A percentile compares a stretch with the other conserved stretches of the same genome.
Evolutionary conservation across 2,329 filamentous ascomycete species (phyloP).

Genomic region (Botryosphaeria agaves): DNA sequence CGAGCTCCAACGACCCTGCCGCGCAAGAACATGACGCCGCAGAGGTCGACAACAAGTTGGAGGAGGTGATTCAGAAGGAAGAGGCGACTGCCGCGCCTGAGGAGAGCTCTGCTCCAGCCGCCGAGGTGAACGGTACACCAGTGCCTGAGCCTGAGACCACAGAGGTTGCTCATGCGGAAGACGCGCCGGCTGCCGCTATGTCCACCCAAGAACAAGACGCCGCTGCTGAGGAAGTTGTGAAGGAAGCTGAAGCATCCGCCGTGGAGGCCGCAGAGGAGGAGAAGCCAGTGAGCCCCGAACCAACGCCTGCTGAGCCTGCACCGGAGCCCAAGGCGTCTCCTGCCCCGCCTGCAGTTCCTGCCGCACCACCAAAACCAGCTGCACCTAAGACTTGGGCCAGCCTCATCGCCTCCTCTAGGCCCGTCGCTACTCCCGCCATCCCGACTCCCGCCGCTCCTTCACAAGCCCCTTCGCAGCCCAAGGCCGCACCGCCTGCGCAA

Average conservation of each 20-base stretch:
- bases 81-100: slow-evolving; percentile 11
- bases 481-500: slow-evolving; percentile 8
- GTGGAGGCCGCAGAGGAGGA: slow-evolving; percentile 24
- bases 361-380: slow-evolving; percentile 36
- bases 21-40: slow-evolving; percentile 25
- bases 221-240: slow-evolving; percentile 11
- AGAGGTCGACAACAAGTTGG: slow-evolving; percentile 56
- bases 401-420: slow-evolving; percentile 37
- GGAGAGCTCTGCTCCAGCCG: slow-evolving; percentile 8
- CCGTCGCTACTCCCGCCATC: slow-evolving; percentile 23
- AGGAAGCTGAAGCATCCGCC: slow-evolving; percentile 11
- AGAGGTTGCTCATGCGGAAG: slow-evolving; percentile 19
- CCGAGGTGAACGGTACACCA: slow-evolving; percentile 19
- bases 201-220: slow-evolving; percentile 10
- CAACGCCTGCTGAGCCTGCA: slow-evolving; percentile 29
- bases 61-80: slow-evolving; percentile 35
- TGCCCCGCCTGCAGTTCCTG: slow-evolving; percentile 37
- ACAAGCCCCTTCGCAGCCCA: slow-evolving; percentile 13
- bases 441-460: slow-evolving; percentile 14
- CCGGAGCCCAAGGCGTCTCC: slow-evolving; percentile 11
- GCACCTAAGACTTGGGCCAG: slow-evolving; percentile 56
- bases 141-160: slow-evolving; percentile 15
- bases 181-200: slow-evolving; percentile 14
- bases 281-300: slow-evolving; percentile 46
- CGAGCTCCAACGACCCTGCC: slow-evolving; percentile 17